Evolutionary conservation across 768 basidiomycete genomes (phyloP), one percentile per base, ranked within the genome.

Genomic region (Kwoniella sp.): DNA sequence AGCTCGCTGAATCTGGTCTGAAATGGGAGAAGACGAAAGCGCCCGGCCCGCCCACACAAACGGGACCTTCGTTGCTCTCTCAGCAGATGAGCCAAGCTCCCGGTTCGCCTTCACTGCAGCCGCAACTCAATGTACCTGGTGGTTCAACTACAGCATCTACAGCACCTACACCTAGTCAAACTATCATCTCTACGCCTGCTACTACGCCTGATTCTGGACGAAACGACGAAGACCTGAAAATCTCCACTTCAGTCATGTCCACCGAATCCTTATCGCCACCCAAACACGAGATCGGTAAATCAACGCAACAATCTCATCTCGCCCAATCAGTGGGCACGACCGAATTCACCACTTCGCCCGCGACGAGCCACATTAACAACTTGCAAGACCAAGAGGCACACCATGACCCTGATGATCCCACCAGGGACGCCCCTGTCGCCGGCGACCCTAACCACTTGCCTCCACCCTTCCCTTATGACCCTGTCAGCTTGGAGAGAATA

Each of bases 41-140:
- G 4, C 66, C 74, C 1, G 37, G 24, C 0, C 73, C 69, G 22
- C 62, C 69, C 19, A 55, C 63, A 17, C 74, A 66, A 55, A 51
- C 61, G 9, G 89, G 88, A 0, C 90, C 89, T 8, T 90, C 89
- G 0, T 77, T 92, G 26, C 83, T 91, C 17, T 86, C 88, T 0
- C 90, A 90, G 68, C 88, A 88, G 74, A 86, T 74, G 57, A 67
- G 67, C 22, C 77, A 58, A 70, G 74, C 50, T 50, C 24, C 64
- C 65, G 55, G 30, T 8, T 70, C 73, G 21, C 63, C 68, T 10
- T 58, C 71, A 29, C 53, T 61, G 24, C 51, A 55, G 22, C 63
- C 63, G 24, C 51, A 55, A 21, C 63, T 61, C 22, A 40, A 58
- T 4, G 57, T 64, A 25, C 69, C 63, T 4, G 57, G 57, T 8